Base-by-base conservation (phyloP, 768 basidiomycete genomes). In the Lentinula guzmanii region DNA sequence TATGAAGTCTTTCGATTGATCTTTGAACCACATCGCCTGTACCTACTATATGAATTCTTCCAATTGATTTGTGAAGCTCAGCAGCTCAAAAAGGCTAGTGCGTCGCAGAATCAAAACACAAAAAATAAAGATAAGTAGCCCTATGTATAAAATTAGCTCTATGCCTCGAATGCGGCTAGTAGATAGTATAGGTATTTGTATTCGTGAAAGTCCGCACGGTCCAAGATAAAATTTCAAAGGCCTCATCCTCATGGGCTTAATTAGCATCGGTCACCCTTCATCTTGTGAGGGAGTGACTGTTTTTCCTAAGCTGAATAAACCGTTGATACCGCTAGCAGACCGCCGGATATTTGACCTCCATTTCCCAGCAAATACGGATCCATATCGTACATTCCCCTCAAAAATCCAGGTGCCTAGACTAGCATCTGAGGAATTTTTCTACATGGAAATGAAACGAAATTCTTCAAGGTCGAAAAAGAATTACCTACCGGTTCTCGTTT, bases 271-370 rank as follows among this genome's bases (percentile, higher is more conserved):
- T 33, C 15, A 52, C 6, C 13, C 21, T 11, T 52, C 28, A 31
- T 34, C 31, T 18, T 52, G 51, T 4, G 51, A 48, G 46, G 18
- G 21, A 52, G 6, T 18, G 10, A 70, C 63, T n/a, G 65, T 69
- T 69, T 80, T 85, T 45, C 71, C 76, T 74, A 87, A 71, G 68
- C 85, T 84, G 72, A 87, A 87, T 60, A 86, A 79, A 18, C 85
- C 85, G 13, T 75, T 71, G 52, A 82, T 69, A 58, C 75, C 70
- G 55, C 72, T 69, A 33, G 64, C 70, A 24, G 74, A 73, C 21
- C 68, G 65, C 21, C 68, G 65, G 10, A 61, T 60, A 57, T 77
- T 74, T 43, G 80, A 75, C 52, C 77, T 68, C 82, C 85, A 86
- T 33, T 76, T 74, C 16, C 87, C 87, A 33, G 82, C 79, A 63